Evolutionary conservation across 192 early-diverging fungal species (phyloP).

Genomic region (Coemansia sp.): DNA sequence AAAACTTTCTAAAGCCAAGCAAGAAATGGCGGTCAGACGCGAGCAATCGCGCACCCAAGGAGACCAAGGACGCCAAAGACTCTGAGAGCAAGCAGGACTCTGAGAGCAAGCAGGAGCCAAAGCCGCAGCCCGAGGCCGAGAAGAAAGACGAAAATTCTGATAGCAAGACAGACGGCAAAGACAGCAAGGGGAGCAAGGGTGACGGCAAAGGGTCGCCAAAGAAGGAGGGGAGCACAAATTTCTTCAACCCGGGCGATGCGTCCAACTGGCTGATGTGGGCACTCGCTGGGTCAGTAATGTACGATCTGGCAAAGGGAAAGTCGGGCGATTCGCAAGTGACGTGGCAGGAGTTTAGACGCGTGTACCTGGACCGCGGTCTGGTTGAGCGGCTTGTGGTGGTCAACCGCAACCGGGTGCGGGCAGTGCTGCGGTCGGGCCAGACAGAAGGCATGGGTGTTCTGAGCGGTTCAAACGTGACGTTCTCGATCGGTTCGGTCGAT

Average conservation of each 20-base stretch:
- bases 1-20: conserved; percentile 59
- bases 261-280: not conserved
- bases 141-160: not conserved
- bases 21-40: conserved; percentile 49
- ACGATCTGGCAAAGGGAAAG: conserved; percentile 4
- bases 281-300: conserved; percentile 17
- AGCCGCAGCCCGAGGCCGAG: not conserved
- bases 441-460: conserved; percentile 7
- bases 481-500: conserved; percentile 93
- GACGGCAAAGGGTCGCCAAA: conserved; percentile 34
- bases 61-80: conserved; percentile 3
- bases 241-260: conserved; percentile 26
- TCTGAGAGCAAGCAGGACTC: conserved; percentile 7
- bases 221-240: conserved; percentile 30
- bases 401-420: conserved; percentile 83
- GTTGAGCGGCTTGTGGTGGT: conserved; percentile 89
- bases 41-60: not conserved
- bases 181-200: not conserved
- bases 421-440: conserved; percentile 56
- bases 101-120: conserved; percentile 7
- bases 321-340: conserved; percentile 68
- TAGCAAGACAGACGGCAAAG: conserved; percentile 10
- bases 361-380: conserved; percentile 87
- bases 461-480: conserved; percentile 46
- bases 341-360: conserved; percentile 88